Base-by-base conservation (phyloP, 108 stramenopile genomes). In the Aureococcus anophagefferens region DNA sequence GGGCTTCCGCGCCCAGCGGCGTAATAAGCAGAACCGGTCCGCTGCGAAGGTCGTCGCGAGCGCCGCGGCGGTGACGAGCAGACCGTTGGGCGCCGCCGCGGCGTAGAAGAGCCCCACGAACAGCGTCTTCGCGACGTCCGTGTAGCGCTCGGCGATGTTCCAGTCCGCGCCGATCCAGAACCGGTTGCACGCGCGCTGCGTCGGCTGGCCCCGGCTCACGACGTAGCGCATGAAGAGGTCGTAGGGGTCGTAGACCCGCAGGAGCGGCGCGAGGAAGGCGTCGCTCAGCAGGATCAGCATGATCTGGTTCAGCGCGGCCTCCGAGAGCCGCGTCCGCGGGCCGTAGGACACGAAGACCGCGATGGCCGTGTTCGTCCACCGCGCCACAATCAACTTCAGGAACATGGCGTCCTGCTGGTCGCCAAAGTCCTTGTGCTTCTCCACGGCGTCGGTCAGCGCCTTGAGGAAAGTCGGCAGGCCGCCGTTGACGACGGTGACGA, bases 91-190 rank as follows among this genome's bases (percentile, higher is more conserved):
- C 18, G 74, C 62, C 28, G 80, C 46, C 11, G 79, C 71, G 45
- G 68, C 36, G 77, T 83, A 82, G 74, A 82, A 84, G n/a, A 84
- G 32, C 9, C 81, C 81, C 34, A 84, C 79, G 64, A 83, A 76
- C 51, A 83, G 29, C 31, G 81, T 82, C 80, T 84, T 84, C 64
- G 77, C 40, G 66, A 84, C 68, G 74, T 79, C 81, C 28, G 83
- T 82, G 77, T 84, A 84, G 7, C 79, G 45, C 68, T 84, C 83
- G n/a, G 83, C 83, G 59, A 84, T 72, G 37, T 79, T 77, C 83
- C 83, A 84, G 30, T 79, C 44, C 30, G 72, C 64, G 16, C 78
- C 83, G 64, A 35, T 51, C 46, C 73, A 84, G 40, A 69, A 35
- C 16, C 63, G 37, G 65, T 84, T 83, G 77, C 82, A 77, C 44